phyloP scores from a whole-genome alignment of 164 flowering plant genomes.

The Malania oleifera region DNA sequence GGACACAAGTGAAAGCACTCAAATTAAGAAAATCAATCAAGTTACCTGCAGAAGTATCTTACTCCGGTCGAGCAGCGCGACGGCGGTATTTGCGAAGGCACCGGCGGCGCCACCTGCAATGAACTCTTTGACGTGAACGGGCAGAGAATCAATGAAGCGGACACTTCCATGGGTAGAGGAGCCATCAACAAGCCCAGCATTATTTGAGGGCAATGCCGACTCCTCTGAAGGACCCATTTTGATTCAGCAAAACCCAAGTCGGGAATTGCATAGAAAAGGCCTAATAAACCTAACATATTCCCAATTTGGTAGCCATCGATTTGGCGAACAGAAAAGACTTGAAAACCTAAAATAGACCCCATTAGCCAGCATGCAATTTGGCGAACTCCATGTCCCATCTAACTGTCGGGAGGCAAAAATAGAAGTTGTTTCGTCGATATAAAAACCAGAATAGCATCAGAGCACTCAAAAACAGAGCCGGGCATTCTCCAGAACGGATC shows the following conservation, averaged over 20 bases:
- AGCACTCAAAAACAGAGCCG: neutral
- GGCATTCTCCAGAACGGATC: neutral
- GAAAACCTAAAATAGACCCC: neutral
- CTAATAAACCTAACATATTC: too few species aligned
- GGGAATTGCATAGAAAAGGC: neutral
- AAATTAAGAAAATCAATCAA: neutral
- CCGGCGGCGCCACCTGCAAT: too few species aligned
- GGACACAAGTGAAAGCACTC: too few species aligned
- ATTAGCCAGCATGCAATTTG: neutral
- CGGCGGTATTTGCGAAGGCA: too few species aligned
- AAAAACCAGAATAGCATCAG: neutral
- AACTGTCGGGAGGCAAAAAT: neutral
- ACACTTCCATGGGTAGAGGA: neutral
- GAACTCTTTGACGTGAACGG: too few species aligned
- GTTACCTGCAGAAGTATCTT: neutral
- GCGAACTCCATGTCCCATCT: neutral
- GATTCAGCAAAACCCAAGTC: neutral
- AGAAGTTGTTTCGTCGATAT: neutral
- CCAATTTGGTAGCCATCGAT: too few species aligned
- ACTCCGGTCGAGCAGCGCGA: neutral
- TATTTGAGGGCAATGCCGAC: neutral
- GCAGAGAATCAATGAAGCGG: neutral
- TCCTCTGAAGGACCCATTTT: neutral
- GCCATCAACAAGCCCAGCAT: neutral
- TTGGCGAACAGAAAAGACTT: too few species aligned